phyloP scores from a whole-genome alignment of 1,284 basidiomycete genomes.

The Lentinula novae-zelandiae region DNA sequence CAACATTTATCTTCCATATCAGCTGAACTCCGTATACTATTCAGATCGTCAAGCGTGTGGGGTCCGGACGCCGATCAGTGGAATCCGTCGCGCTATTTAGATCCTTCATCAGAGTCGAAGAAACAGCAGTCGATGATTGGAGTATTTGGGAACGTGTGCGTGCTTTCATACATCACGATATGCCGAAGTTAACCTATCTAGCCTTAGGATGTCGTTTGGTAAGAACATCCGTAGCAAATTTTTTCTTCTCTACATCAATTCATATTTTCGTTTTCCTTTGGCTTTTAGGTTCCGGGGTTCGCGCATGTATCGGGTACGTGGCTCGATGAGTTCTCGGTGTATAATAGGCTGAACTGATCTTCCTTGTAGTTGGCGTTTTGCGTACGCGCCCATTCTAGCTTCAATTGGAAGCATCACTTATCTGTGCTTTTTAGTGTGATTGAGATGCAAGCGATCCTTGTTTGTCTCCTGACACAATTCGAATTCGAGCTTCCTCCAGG shows the following conservation, averaged over 20 bases:
- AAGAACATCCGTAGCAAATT: background rate
- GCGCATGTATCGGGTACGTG: conserved; percentile 11
- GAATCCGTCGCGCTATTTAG: conserved; percentile 4
- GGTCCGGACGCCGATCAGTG: conserved; percentile 8
- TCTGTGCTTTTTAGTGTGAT: background rate
- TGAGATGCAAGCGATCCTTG: conserved; percentile 6
- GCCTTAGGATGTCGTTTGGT: conserved; percentile 4
- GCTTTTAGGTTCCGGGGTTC: conserved; percentile 2
- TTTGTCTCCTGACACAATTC: conserved; percentile 1
- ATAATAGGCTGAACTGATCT: background rate
- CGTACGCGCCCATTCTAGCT: background rate
- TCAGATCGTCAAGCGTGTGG: conserved; percentile 6
- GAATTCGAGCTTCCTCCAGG: conserved; percentile 6
- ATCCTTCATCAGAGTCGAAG: background rate
- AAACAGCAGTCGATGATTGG: conserved; percentile 3
- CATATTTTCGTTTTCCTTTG: background rate
- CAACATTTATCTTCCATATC: background rate
- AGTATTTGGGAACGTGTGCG: conserved; percentile 9
- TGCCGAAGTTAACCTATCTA: background rate
- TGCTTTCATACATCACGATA: background rate
- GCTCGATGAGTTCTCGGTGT: background rate
- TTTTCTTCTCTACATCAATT: background rate
- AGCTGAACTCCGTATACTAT: background rate
- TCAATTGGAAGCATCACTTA: background rate
- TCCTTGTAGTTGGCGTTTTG: conserved; percentile 10